Percentiles rank a stretch among this genome's conserved stretches.
Evolutionary conservation across 768 basidiomycete species (phyloP).

Genomic region (Galerina sulciceps): DNA sequence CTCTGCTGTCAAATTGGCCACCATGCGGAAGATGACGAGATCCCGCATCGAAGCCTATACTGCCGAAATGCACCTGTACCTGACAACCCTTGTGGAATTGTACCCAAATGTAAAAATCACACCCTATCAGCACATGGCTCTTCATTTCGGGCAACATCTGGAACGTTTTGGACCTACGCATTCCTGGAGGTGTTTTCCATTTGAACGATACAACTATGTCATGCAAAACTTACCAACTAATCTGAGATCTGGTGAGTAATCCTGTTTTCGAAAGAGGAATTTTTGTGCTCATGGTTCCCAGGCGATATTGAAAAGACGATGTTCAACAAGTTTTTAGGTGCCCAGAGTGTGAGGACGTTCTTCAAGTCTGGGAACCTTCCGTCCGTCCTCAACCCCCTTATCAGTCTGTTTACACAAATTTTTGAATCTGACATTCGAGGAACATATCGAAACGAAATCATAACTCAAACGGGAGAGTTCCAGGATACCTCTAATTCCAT

Average conservation of each 20-base stretch:
- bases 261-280: neutral
- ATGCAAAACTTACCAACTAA: constrained; percentile 34
- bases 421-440: neutral
- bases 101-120: constrained; percentile 29
- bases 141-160: constrained; percentile 36
- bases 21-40: constrained; percentile 20
- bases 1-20: constrained; percentile 32
- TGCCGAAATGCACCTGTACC: constrained; percentile 23
- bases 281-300: constrained; percentile 2
- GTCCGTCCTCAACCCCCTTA: neutral
- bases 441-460: neutral
- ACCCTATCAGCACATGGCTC: constrained; percentile 40
- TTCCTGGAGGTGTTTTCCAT: constrained; percentile 32
- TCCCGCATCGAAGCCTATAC: constrained; percentile 22
- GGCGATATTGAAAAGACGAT: constrained; percentile 34
- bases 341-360: constrained; percentile 23
- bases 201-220: constrained; percentile 36
- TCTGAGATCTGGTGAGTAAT: constrained; percentile 28
- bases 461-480: too few relatives aligned
- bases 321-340: constrained; percentile 24
- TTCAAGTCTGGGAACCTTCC: constrained; percentile 5
- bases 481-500: too few relatives aligned
- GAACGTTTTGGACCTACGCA: constrained; percentile 34
- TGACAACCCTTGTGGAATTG: constrained; percentile 24
- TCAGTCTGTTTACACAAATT: neutral